Percentiles rank a stretch among this genome's conserved stretches.
phyloP scores from a whole-genome alignment of 345 rosid species.

The Gossypium raimondii region DNA sequence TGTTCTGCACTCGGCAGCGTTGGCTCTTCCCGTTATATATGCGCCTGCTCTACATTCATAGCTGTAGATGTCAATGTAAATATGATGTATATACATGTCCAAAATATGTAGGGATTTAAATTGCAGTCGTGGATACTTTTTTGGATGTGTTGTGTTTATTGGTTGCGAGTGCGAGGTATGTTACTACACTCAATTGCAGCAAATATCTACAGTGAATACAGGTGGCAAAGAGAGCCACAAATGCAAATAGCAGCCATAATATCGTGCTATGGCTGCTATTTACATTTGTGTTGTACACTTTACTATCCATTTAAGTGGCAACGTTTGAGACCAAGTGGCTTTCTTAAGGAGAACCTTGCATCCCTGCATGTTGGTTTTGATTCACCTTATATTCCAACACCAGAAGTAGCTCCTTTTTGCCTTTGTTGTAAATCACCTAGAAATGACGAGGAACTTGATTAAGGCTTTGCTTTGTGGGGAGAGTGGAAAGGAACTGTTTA shows the following conservation, averaged over 20 bases:
- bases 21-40: background rate
- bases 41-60: background rate
- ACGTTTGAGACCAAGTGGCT: background rate
- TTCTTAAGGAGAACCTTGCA: background rate
- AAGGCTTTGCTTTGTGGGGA: background rate
- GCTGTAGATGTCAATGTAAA: background rate
- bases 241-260: background rate
- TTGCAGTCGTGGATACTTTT: background rate
- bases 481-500: background rate
- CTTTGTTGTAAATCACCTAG: background rate
- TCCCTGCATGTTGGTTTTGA: background rate
- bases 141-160: background rate
- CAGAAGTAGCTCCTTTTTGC: background rate
- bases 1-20: background rate
- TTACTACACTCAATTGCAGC: background rate
- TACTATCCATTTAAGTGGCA: background rate
- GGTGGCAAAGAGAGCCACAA: background rate
- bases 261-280: background rate
- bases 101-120: background rate
- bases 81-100: background rate
- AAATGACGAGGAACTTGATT: background rate
- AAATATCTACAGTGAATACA: background rate
- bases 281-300: background rate
- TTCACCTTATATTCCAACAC: background rate
- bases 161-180: too few species aligned